Percentiles rank a stretch among this genome's conserved stretches.
These are phyloP conservation scores for Pisolithus tinctorius DNA, from an alignment of 768 basidiomycete genomes.

Conservation along the genomic window DNA sequence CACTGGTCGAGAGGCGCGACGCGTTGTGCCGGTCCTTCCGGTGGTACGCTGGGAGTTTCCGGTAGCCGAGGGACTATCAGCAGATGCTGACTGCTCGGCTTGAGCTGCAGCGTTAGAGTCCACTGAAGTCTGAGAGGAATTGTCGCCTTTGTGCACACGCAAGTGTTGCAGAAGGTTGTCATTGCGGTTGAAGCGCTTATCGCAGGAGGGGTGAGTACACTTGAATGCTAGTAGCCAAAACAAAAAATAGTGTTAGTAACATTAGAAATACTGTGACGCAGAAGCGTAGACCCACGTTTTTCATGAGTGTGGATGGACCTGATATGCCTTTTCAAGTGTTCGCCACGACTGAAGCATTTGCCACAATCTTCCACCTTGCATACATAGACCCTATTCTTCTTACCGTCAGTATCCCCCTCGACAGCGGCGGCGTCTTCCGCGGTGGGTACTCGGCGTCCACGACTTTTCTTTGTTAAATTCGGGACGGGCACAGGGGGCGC, in stretches of 20 bases:
- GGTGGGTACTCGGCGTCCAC: slow-evolving; percentile 71
- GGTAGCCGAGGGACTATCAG: slow-evolving; percentile 12
- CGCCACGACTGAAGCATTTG: slow-evolving; percentile 66
- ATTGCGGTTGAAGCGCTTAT: slow-evolving; percentile 70
- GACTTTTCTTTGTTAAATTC: slow-evolving; percentile 74
- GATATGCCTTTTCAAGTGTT: slow-evolving; percentile 73
- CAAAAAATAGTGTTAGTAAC: slow-evolving; percentile 17
- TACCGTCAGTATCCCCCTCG: slow-evolving; percentile 25
- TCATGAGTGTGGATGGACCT: slow-evolving; percentile 71
- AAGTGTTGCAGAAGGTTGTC: slow-evolving; percentile 78
- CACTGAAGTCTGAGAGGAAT: slow-evolving; percentile 27
- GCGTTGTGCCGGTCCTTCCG: slow-evolving; percentile 16
- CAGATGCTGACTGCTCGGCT: slow-evolving; percentile 18
- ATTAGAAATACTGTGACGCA: slow-evolving; percentile 9
- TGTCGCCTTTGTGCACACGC: slow-evolving; percentile 54
- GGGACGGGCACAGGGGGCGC: slow-evolving; percentile 66
- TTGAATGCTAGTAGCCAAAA: slow-evolving; percentile 51
- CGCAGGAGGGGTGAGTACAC: slow-evolving; percentile 61
- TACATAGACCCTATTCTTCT: slow-evolving; percentile 39
- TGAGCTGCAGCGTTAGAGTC: slow-evolving; percentile 21
- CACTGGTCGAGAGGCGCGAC: slow-evolving; percentile 25
- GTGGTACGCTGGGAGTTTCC: slow-evolving; percentile 16
- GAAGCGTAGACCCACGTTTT: slow-evolving; percentile 50
- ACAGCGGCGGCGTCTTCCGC: slow-evolving; percentile 15
- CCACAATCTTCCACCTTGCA: slow-evolving; percentile 67